Conservation (phyloP, 352 stramenopile genomes). For the Phytopythium boreale region DNA sequence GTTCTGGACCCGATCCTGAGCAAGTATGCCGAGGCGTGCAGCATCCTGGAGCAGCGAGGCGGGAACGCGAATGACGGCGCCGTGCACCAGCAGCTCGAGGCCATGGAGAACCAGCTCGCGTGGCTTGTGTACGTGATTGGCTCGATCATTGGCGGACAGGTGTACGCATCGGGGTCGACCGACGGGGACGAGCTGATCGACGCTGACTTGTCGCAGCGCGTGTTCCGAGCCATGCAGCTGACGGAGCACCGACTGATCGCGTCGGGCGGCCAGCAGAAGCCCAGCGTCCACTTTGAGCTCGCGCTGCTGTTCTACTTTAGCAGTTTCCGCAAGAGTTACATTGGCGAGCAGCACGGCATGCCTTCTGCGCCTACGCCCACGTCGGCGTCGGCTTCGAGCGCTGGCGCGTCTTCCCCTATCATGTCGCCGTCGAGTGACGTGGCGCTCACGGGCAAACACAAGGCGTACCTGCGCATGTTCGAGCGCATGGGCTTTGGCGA, state of each 20-base stretch:
- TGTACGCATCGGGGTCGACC: constrained; percentile 89
- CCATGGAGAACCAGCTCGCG: constrained; percentile 94
- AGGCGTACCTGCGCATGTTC: constrained; percentile 97
- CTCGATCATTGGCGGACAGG: constrained; percentile 94
- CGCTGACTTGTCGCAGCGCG: constrained; percentile 93
- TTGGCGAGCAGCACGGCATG: constrained; percentile 90
- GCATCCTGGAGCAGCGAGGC: constrained; percentile 64
- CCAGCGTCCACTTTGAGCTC: constrained; percentile 93
- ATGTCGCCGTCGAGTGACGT: constrained; percentile 68
- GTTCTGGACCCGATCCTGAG: constrained; percentile 95
- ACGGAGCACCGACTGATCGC: constrained; percentile 94
- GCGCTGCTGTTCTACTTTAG: constrained; percentile 97
- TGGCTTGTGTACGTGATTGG: constrained; percentile 98
- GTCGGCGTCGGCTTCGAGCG: constrained; percentile 11
- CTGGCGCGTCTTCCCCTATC: constrained; percentile 54
- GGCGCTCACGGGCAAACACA: constrained; percentile 90
- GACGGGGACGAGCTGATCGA: constrained; percentile 96
- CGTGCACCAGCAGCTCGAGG: constrained; percentile 62
- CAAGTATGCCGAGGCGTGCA: constrained; percentile 90
- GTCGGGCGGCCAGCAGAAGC: constrained; percentile 76
- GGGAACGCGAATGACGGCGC: constrained; percentile 35
- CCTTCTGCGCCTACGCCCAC: constrained; percentile 65
- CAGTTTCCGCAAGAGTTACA: constrained; percentile 91
- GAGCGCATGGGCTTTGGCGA: constrained; percentile 96
- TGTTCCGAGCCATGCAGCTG: constrained; percentile 95